Evolutionary conservation across 2,329 filamentous ascomycete species (phyloP), one percentile per base, ranked within the genome.

Genomic region (Colletotrichum caudatum): DNA sequence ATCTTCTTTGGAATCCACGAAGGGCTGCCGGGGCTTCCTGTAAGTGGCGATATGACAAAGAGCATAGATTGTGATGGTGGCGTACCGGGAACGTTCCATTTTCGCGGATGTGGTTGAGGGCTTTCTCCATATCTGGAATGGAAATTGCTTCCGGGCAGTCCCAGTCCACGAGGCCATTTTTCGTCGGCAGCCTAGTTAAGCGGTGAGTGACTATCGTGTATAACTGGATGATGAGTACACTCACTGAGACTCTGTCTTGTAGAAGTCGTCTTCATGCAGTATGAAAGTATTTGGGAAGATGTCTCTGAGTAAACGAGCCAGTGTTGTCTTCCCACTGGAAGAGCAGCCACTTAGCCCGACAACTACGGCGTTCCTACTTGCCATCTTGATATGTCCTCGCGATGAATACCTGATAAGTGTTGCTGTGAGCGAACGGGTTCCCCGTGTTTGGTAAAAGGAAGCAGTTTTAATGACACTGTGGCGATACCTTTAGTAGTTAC

Each of bases 241-340:
- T 78, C 77, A 93, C 88, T 94, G 87, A 39, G 87, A 82, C 79
- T 98, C 95, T 1, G 93, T 86, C 74, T 90, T 91, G 84, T 97
- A 99, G 80, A 98, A 99, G 81, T 99, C 96, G 83, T 99, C 96
- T 80, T 97, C 91, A 80, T 99, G 96, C 29, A 99, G 87, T 77
- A 98, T 93, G 78, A 94, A 95, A 20, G 90, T 87, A 75, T 87
- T 85, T 11, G 91, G 91, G 77, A 98, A 94, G 75, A 97, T 91
- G 78, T 93, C 90, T 70, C 94, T 91, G 23, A 99, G 86, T 16
- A 98, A 87, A 2, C 95, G 90, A 26, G 94, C 93, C 18, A 99
- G 88, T 2, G 96, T 98, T 2, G 96, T 98, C 84, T 99, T 99
- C 72, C 96, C 96, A 76, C 93, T 95, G 4, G 93, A 97, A 1